A percentile compares a stretch with the other conserved stretches of the same genome.
Evolutionary conservation across 78 protist species (phyloP).

Genomic region (Dictyostelium discoideum): DNA sequence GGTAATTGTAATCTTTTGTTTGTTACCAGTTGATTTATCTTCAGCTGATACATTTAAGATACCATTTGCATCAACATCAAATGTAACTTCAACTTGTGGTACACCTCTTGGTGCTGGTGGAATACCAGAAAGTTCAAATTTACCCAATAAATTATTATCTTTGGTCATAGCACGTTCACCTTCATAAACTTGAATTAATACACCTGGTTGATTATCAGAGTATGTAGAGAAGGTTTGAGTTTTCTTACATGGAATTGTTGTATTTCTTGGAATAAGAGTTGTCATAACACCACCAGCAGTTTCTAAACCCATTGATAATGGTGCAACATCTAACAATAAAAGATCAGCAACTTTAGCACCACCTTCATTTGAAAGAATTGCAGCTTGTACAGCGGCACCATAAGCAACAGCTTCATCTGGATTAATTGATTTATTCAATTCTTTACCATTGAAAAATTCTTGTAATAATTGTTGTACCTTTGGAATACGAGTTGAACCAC

Average conservation of each 20-base stretch:
- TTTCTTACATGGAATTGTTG: slow-evolving; percentile 95
- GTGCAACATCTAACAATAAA: slow-evolving; percentile 96
- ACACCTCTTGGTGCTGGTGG: slow-evolving; percentile 96
- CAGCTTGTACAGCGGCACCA: slow-evolving; percentile 95
- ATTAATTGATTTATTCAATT: slow-evolving; percentile 90
- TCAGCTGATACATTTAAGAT: slow-evolving; percentile 96
- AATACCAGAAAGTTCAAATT: slow-evolving; percentile 88
- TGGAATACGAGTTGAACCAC: slow-evolving; percentile 98
- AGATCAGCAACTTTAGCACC: slow-evolving; percentile 84
- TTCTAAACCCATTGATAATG: slow-evolving; percentile 97
- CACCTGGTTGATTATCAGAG: slow-evolving; percentile 91
- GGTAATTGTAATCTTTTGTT: slow-evolving; percentile 84
- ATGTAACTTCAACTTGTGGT: slow-evolving; percentile 94
- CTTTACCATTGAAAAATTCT: slow-evolving; percentile 95
- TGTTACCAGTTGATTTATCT: slow-evolving; percentile 95
- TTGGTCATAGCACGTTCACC: slow-evolving; percentile 93
- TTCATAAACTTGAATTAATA: slow-evolving; percentile 91
- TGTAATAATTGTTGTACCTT: slow-evolving; percentile 92
- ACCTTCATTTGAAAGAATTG: slow-evolving; percentile 94
- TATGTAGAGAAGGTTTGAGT: slow-evolving; percentile 94
- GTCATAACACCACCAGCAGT: slow-evolving; percentile 98
- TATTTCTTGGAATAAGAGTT: slow-evolving; percentile 92
- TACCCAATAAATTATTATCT: slow-evolving; percentile 94
- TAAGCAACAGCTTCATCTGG: slow-evolving; percentile 96
- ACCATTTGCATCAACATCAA: slow-evolving; percentile 93